Conservation (phyloP, 345 rosid genomes). For the Bruguiera gymnorhiza region DNA sequence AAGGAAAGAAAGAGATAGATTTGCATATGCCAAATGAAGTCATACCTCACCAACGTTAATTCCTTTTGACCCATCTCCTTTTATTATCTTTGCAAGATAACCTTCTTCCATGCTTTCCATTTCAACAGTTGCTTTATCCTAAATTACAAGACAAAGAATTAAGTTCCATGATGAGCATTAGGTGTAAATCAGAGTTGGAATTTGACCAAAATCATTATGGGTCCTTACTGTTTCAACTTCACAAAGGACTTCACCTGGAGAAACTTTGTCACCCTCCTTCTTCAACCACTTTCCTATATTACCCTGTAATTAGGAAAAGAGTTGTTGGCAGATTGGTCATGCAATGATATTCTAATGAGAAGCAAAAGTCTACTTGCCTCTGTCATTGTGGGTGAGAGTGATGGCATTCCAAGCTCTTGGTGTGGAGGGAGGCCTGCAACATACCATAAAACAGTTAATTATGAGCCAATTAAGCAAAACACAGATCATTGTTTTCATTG, state of each 20-base stretch:
- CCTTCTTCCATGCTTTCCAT: constrained; percentile 99
- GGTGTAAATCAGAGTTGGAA: constrained; percentile 11
- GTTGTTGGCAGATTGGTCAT: constrained; percentile 17
- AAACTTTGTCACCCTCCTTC: constrained; percentile 89
- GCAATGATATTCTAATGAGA: constrained; percentile 7
- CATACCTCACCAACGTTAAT: constrained; percentile 95
- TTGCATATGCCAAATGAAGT: not conserved
- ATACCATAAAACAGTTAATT: not conserved
- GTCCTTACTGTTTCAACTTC: constrained; percentile 94
- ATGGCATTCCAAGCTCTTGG: constrained; percentile 99
- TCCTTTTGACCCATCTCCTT: constrained; percentile 84
- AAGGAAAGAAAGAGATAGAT: not conserved
- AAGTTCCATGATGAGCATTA: constrained; percentile 7
- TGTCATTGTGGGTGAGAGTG: constrained; percentile 97
- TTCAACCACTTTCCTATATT: constrained; percentile 96
- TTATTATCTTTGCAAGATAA: constrained; percentile 84
- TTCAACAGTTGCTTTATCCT: constrained; percentile 98
- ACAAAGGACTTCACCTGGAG: constrained; percentile 93
- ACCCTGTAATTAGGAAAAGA: constrained; percentile 54
- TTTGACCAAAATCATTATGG: constrained; percentile 8
- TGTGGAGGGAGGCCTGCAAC: constrained; percentile 87
- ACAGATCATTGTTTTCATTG: not conserved
- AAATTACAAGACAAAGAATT: constrained; percentile 14
- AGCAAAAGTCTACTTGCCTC: constrained; percentile 51
- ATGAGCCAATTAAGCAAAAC: not conserved